Percentiles rank a stretch among this genome's conserved stretches.
Evolutionary conservation across 2,329 filamentous ascomycete species (phyloP).

Genomic region (Aspergillus sp.): DNA sequence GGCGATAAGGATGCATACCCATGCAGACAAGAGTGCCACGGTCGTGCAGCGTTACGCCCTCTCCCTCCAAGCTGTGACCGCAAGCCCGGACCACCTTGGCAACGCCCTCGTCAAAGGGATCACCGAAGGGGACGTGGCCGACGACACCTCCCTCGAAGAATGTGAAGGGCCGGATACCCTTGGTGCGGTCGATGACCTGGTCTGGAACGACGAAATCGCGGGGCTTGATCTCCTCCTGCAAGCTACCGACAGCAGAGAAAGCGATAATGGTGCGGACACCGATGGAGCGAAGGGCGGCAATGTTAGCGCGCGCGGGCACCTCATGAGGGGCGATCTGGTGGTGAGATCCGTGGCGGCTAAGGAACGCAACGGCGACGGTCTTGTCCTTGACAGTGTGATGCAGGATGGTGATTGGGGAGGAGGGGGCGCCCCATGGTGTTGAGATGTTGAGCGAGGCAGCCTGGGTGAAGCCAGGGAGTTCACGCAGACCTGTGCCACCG

Average conservation of each 20-base stretch:
- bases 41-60: constrained; percentile 81
- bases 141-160: constrained; percentile 86
- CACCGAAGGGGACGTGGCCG: constrained; percentile 90
- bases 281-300: constrained; percentile 88
- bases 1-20: constrained; percentile 55
- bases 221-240: constrained; percentile 90
- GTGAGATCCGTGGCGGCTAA: constrained; percentile 85
- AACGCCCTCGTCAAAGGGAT: constrained; percentile 83
- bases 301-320: constrained; percentile 92
- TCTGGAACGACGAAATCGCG: constrained; percentile 96
- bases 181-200: constrained; percentile 96
- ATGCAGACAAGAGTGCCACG: constrained; percentile 88
- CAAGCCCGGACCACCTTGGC: constrained; percentile 76
- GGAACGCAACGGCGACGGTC: constrained; percentile 74
- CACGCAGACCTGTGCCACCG: constrained; percentile 87
- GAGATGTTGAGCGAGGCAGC: constrained; percentile 72
- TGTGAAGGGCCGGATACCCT: constrained; percentile 89
- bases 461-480: constrained; percentile 82
- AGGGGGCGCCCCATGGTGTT: constrained; percentile 87
- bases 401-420: constrained; percentile 78
- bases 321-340: constrained; percentile 93
- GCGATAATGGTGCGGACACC: constrained; percentile 90
- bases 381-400: constrained; percentile 71
- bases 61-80: constrained; percentile 74
- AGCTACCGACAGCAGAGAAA: constrained; percentile 89